Percentiles rank a stretch among this genome's conserved stretches.
Evolutionary conservation across 2,329 filamentous ascomycete genomes (phyloP).

Genomic region (Chaetomium sp.): DNA sequence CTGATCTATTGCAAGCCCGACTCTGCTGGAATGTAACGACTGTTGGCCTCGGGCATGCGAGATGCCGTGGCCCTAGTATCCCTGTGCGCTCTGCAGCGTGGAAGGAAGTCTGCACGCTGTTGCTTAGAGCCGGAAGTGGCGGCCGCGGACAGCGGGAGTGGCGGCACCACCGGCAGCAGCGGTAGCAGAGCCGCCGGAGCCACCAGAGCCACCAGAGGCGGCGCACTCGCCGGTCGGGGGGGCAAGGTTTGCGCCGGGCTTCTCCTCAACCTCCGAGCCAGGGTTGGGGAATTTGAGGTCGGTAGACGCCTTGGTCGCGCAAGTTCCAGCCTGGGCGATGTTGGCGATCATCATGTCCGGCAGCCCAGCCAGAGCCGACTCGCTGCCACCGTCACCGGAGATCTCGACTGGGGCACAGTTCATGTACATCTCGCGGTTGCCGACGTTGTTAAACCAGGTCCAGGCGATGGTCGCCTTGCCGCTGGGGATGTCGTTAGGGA

Average conservation of each 20-base stretch:
- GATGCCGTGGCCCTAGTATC: neutral
- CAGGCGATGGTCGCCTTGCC: constrained; percentile 84
- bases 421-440: constrained; percentile 98
- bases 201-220: constrained; percentile 1
- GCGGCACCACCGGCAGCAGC: constrained; percentile 25
- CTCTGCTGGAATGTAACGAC: constrained; percentile 13
- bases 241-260: no score
- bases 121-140: constrained; percentile 17
- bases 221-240: constrained; percentile 28
- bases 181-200: constrained; percentile 21
- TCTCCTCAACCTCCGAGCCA: constrained; percentile 60
- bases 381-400: constrained; percentile 52
- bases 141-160: constrained; percentile 19
- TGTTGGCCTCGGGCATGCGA: constrained; percentile 5
- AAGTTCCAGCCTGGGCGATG: constrained; percentile 53
- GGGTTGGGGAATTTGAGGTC: constrained; percentile 71
- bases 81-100: neutral
- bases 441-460: constrained; percentile 93
- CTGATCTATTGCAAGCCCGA: no score
- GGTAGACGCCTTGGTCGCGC: constrained; percentile 53
- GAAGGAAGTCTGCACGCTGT: constrained; percentile 1
- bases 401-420: constrained; percentile 82
- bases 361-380: constrained; percentile 61
- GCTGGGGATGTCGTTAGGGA: constrained; percentile 70
- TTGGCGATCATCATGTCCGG: constrained; percentile 79